Evolutionary conservation across 2,329 filamentous ascomycete species (phyloP).

Genomic region (Ascochyta viciae-villosae): DNA sequence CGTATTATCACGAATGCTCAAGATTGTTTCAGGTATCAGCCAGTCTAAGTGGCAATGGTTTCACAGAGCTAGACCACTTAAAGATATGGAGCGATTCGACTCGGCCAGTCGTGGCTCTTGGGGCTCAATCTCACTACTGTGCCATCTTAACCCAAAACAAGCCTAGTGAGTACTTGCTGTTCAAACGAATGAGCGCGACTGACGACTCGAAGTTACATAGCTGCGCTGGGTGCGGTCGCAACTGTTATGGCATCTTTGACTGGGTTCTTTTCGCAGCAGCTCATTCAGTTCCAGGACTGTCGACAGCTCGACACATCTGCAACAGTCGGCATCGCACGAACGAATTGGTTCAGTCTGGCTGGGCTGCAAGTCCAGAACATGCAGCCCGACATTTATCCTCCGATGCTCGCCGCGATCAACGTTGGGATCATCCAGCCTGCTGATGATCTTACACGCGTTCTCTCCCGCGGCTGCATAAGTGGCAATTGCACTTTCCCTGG

Average conservation of each 20-base stretch:
- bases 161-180: not conserved
- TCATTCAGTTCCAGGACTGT: not conserved
- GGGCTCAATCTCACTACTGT: constrained; percentile 15
- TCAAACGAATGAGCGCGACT: too few species aligned
- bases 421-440: too few species aligned
- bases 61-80: constrained; percentile 2
- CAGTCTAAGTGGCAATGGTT: constrained; percentile 25
- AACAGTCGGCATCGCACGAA: too few species aligned
- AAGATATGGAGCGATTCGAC: constrained; percentile 18
- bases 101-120: constrained; percentile 21
- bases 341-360: too few species aligned
- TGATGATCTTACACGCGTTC: too few species aligned
- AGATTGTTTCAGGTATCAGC: constrained; percentile 15
- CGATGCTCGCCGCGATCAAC: too few species aligned
- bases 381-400: too few species aligned
- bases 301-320: not conserved
- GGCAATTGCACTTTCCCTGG: too few species aligned
- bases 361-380: too few species aligned
- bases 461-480: too few species aligned
- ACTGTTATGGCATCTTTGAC: not conserved
- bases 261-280: not conserved
- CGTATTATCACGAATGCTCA: not conserved
- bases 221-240: not conserved
- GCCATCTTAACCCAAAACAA: not conserved
- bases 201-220: not conserved